Evolutionary conservation across 2,329 filamentous ascomycete species (phyloP).

Genomic region (Fusarium pilosicola): DNA sequence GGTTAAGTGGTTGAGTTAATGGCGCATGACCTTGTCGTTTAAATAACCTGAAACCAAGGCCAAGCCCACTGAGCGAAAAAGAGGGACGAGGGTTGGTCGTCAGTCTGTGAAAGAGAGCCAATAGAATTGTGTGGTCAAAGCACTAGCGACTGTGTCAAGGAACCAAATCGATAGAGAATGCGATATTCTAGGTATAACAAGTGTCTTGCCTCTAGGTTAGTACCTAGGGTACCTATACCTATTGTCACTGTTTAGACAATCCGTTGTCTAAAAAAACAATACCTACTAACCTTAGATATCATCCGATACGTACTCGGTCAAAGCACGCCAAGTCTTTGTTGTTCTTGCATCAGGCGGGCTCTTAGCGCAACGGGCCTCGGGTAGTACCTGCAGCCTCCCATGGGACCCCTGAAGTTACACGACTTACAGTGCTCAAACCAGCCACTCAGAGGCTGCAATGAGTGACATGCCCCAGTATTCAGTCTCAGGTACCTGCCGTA

Average conservation of each 20-base stretch:
- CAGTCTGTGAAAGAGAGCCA: background rate
- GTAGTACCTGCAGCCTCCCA: conserved; percentile 26
- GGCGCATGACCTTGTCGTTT: conserved; percentile 27
- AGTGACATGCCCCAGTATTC: conserved; percentile 16
- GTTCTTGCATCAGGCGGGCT: conserved; percentile 41
- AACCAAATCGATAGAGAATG: background rate
- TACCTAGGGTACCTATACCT: background rate
- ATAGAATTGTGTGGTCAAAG: background rate
- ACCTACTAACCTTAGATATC: background rate
- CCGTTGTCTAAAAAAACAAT: background rate
- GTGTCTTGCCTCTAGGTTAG: background rate
- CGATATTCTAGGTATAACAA: background rate
- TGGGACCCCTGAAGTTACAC: conserved; percentile 17
- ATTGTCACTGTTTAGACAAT: background rate
- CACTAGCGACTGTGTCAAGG: background rate
- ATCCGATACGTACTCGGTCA: background rate
- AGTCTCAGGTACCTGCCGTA: conserved; percentile 24
- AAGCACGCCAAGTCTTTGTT: conserved; percentile 21
- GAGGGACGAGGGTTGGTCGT: conserved; percentile 4
- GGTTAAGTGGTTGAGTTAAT: conserved; percentile 13
- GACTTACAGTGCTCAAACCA: background rate
- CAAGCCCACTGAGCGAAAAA: conserved; percentile 8
- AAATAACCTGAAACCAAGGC: conserved; percentile 36
- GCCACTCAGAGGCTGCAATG: conserved; percentile 13
- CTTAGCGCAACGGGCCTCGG: conserved; percentile 36